Evolutionary conservation across 495 filamentous ascomycete genomes (phyloP), one percentile per base, ranked within the genome.

Genomic region (Pseudoneurospora amorphoporcata): DNA sequence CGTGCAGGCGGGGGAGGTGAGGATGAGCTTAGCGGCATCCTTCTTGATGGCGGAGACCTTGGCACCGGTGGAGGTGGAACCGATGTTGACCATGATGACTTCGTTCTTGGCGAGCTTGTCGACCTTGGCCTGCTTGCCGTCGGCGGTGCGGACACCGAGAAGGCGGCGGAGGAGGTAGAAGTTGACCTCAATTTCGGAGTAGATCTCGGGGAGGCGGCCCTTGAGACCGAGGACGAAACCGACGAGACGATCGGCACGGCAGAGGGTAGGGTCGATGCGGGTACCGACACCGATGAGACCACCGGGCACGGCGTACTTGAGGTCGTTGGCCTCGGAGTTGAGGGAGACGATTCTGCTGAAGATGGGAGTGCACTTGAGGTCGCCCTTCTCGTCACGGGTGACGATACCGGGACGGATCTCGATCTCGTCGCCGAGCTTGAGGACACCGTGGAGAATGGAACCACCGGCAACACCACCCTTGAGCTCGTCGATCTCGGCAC

Each of bases 391-490:
- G 78, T 97, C 94, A 81, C 94, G 92, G 72, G 91, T 92, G 72
- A 98, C 93, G 76, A 99, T 92, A 87, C 95, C 95, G 23, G 95
- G 95, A 70, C 95, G 88, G 75, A 99, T 98, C 83, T 99, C 95
- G 77, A 99, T 97, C 83, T 99, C 95, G 78, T 99, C 95, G 68
- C 94, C 92, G 77, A 98, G 84, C 85, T 97, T 97, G 74, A 99
- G 84, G 61, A 99, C 92, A 85, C 95, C 95, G 76, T 93, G 97
- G 72, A 99, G 84, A 78, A 99, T 98, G 84, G 90, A 93, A 74
- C 95, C 95, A 88, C 95, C 95, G 76, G 95, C 95, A 81, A 99
- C 95, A 87, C 95, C 95, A 79, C 95, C 95, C 88, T 98, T 98
- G 74, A 99, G 87, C 76, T 99, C 96, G 40, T 98, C 96, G 72